A percentile compares a stretch with the other conserved stretches of the same genome.
Evolutionary conservation across 805 yeast genomes (phyloP).

Genomic region (Scheffersomyces ergatensis): DNA sequence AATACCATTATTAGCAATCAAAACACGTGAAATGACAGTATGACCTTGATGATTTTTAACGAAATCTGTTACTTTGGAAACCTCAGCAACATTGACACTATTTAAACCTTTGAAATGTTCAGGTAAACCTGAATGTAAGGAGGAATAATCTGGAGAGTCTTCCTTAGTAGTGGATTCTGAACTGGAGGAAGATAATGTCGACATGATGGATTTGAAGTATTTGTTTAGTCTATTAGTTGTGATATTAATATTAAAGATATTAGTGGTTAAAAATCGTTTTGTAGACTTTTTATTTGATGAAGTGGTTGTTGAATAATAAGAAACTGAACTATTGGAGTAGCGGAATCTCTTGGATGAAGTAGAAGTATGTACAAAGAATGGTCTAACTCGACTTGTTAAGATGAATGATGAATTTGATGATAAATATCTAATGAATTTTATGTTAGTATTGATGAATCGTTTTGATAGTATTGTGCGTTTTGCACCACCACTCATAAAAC

Average conservation of each 20-base stretch:
- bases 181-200: conserved; percentile 1
- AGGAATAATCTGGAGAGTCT: conserved; percentile 17
- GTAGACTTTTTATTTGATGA: no score
- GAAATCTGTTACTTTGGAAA: conserved; percentile 77
- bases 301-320: no score
- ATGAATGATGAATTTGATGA: background rate
- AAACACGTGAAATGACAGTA: conserved; percentile 82
- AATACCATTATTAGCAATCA: conserved; percentile 98
- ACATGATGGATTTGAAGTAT: conserved; percentile 3
- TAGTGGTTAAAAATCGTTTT: no score
- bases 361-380: conserved; percentile 2
- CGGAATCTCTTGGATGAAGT: no score
- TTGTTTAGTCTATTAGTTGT: background rate
- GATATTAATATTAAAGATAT: no score
- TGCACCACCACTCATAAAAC: conserved; percentile 1
- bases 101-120: conserved; percentile 80
- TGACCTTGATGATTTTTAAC: conserved; percentile 88
- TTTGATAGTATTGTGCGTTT: conserved; percentile 1
- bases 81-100: conserved; percentile 72
- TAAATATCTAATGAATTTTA: conserved; percentile 2
- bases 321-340: no score
- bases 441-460: conserved; percentile 1
- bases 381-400: background rate
- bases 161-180: background rate
- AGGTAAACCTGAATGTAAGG: conserved; percentile 47